Percentiles rank a stretch among this genome's conserved stretches.
These are phyloP conservation scores for Gossypium aridum DNA, from an alignment of 441 rosid species.

Conservation along the genomic window DNA sequence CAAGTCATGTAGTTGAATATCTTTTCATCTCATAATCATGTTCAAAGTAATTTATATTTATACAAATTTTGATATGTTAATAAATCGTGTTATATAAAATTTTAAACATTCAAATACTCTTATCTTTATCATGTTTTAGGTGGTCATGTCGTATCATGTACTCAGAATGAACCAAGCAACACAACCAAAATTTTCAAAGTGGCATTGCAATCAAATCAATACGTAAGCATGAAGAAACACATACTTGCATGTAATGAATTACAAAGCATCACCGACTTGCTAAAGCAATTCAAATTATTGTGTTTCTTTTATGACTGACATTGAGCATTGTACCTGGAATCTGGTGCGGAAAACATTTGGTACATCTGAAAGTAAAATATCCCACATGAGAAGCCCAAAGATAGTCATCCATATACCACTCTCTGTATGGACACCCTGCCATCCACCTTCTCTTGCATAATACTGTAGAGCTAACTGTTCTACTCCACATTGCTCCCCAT, in stretches of 20 bases:
- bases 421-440: slow-evolving; percentile 86
- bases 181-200: background rate
- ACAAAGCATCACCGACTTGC: background rate
- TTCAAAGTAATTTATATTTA: background rate
- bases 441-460: slow-evolving; percentile 75
- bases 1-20: background rate
- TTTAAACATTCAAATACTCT: background rate
- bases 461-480: slow-evolving; percentile 92
- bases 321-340: slow-evolving; percentile 55
- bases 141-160: background rate
- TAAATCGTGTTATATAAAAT: background rate
- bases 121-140: background rate
- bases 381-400: slow-evolving; percentile 93
- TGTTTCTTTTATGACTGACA: background rate
- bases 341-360: slow-evolving; percentile 69
- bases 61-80: background rate
- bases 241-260: background rate
- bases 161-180: background rate
- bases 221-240: background rate
- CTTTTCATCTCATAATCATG: background rate
- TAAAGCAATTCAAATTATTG: background rate
- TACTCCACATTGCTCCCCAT: slow-evolving; percentile 86
- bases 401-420: slow-evolving; percentile 91
- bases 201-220: background rate
- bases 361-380: slow-evolving; percentile 59